Evolutionary conservation across 768 basidiomycete genomes (phyloP), one percentile per base, ranked within the genome.

Genomic region (Hirschioporus abietinus): DNA sequence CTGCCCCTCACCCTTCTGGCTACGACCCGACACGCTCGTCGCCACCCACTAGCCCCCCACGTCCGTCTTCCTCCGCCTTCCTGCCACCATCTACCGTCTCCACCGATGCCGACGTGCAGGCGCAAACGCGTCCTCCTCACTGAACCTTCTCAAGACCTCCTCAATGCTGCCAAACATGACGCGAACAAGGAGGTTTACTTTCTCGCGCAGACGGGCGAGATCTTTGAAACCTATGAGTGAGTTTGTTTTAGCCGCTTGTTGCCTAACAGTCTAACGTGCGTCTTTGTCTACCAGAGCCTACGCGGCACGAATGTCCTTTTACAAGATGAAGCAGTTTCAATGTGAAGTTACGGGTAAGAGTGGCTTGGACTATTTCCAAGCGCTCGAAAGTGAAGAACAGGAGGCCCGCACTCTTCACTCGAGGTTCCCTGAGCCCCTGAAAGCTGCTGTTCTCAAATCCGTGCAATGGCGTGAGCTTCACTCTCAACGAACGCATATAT

Each of bases 281-380:
- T 60, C 34, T 52, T 42, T 64, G 34, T 35, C 60, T 64, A 62
- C 35, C 72, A 87, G 86, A 64, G 88, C 93, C 25, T 98, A 96
- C 81, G 87, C 91, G 60, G 87, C 92, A 35, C 90, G 96, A 72
- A 92, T 96, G 86, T 90, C 92, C 68, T 99, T 97, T 82, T 97
- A 97, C 81, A 86, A 88, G 65, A 85, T 93, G 67, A 95, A 93
- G 74, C 90, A 95, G 74, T 99, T 98, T 78, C 94, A 96, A 74
- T 99, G 96, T 76, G 96, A 98, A 80, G 93, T 96, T 73, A 95
- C 93, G 35, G 95, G 96, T 77, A 96, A 95, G 81, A 91, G 92
- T 70, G 89, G 90, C 65, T 84, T 99, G 65, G 91, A 93, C 81
- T 99, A 95, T 79, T 97, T 96, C 77, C 88, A 94, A 73, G 97